These are phyloP conservation scores for Pseudomonodictys pantanalensis DNA, from an alignment of 495 filamentous ascomycete species.

Conservation along the genomic window DNA sequence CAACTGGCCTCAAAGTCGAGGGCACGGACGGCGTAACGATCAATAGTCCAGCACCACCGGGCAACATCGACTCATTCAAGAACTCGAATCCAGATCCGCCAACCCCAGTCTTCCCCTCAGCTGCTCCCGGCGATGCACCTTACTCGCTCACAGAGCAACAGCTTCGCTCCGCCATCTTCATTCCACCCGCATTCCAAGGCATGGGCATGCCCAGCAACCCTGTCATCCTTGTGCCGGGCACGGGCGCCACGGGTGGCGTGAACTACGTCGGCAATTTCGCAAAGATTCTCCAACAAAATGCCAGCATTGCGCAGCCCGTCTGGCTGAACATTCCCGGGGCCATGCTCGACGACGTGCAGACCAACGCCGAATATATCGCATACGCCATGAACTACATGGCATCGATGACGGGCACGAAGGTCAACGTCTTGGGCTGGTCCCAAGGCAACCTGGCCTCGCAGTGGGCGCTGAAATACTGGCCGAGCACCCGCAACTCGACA, in stretches of 20 bases:
- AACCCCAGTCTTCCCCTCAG: slow-evolving; percentile 34
- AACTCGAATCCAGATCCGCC: neutral
- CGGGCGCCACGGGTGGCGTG: slow-evolving; percentile 41
- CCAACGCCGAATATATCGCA: slow-evolving; percentile 42
- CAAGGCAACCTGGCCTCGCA: slow-evolving; percentile 49
- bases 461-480: slow-evolving; percentile 56
- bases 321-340: slow-evolving; percentile 49
- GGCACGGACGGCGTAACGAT: neutral
- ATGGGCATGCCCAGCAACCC: slow-evolving; percentile 33
- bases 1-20: neutral
- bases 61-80: slow-evolving; percentile 5
- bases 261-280: slow-evolving; percentile 46
- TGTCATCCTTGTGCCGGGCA: slow-evolving; percentile 50
- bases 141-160: slow-evolving; percentile 43
- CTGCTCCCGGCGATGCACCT: slow-evolving; percentile 40
- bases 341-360: slow-evolving; percentile 44
- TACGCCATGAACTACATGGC: slow-evolving; percentile 49
- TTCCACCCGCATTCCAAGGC: slow-evolving; percentile 41
- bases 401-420: slow-evolving; percentile 36
- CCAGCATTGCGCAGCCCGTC: slow-evolving; percentile 43
- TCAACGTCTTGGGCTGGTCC: slow-evolving; percentile 48
- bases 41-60: neutral
- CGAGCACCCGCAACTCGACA: slow-evolving; percentile 39
- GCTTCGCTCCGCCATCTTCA: slow-evolving; percentile 46
- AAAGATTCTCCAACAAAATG: slow-evolving; percentile 39